Evolutionary conservation across 306 rosid species (phyloP).

Genomic region (Cucurbita ficifolia): DNA sequence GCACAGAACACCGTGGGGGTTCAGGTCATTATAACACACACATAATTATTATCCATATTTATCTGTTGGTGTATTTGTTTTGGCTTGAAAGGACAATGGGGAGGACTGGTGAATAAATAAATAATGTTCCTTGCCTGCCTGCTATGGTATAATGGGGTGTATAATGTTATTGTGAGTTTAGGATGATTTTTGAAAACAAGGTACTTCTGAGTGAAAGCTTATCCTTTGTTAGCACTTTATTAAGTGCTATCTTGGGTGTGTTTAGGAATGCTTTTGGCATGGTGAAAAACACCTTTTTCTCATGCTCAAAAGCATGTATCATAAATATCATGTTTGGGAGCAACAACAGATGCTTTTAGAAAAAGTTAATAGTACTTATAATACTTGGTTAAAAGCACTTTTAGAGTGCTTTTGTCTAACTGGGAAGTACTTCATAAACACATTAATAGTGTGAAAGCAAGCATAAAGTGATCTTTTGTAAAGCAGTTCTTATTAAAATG

Average conservation of each 20-base stretch:
- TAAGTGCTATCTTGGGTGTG: neutral
- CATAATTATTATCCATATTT: neutral
- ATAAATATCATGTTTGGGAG: too few relatives aligned
- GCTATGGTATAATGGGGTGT: neutral
- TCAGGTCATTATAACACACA: slow-evolving; percentile 36
- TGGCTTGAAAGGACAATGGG: neutral
- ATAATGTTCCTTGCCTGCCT: neutral
- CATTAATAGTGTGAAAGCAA: too few relatives aligned
- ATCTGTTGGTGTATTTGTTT: neutral
- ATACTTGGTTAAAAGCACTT: too few relatives aligned
- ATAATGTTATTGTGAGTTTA: neutral
- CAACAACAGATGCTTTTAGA: too few relatives aligned
- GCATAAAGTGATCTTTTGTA: too few relatives aligned
- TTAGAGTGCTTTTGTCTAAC: too few relatives aligned
- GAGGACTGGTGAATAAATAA: neutral
- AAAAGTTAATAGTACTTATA: too few relatives aligned
- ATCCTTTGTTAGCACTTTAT: neutral
- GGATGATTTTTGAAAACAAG: neutral
- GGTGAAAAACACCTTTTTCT: neutral
- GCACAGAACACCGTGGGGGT: slow-evolving; percentile 90
- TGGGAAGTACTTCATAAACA: too few relatives aligned
- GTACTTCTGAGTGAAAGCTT: neutral
- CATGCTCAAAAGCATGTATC: neutral
- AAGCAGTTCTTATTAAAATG: too few relatives aligned
- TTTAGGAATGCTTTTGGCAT: neutral